These are phyloP conservation scores for Ceratocystis huliohia DNA, from an alignment of 2,329 filamentous ascomycete genomes.

Conservation along the genomic window DNA sequence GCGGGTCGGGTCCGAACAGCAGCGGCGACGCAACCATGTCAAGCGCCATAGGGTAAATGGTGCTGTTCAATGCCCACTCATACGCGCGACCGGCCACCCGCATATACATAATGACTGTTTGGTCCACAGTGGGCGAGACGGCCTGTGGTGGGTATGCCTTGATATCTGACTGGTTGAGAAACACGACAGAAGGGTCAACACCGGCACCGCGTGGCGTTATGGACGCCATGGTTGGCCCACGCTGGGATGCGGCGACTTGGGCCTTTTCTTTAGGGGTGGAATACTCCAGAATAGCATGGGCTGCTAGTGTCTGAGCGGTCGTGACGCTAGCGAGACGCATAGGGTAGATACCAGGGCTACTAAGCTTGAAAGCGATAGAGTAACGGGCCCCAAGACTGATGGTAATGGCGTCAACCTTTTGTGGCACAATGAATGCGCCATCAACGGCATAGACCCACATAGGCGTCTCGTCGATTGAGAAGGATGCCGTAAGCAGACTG, in stretches of 20 bases:
- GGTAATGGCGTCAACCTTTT: constrained; percentile 35
- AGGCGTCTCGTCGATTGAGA: constrained; percentile 40
- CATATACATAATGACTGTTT: constrained; percentile 35
- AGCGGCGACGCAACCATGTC: constrained; percentile 31
- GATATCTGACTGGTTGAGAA: constrained; percentile 34
- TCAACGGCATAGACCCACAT: constrained; percentile 44
- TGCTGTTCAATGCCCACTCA: constrained; percentile 41
- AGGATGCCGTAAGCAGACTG: constrained; percentile 33
- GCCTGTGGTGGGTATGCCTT: constrained; percentile 37
- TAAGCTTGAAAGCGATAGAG: constrained; percentile 38
- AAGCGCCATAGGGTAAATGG: constrained; percentile 31
- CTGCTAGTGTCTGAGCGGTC: constrained; percentile 42
- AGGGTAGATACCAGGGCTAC: constrained; percentile 38
- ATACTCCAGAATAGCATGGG: constrained; percentile 37
- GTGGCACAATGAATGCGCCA: constrained; percentile 41
- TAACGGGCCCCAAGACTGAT: constrained; percentile 42
- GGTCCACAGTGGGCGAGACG: constrained; percentile 33
- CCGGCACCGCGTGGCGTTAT: constrained; percentile 31
- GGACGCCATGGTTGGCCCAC: constrained; percentile 20
- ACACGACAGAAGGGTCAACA: constrained; percentile 26
- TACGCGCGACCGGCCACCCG: constrained; percentile 34
- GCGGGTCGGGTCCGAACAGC: constrained; percentile 32
- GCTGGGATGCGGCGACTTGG: constrained; percentile 29
- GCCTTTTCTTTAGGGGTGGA: constrained; percentile 23
- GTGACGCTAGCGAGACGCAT: constrained; percentile 40